A percentile compares a stretch with the other conserved stretches of the same genome.
Evolutionary conservation across 441 rosid species (phyloP).

Genomic region (Erodium chrysanthum): DNA sequence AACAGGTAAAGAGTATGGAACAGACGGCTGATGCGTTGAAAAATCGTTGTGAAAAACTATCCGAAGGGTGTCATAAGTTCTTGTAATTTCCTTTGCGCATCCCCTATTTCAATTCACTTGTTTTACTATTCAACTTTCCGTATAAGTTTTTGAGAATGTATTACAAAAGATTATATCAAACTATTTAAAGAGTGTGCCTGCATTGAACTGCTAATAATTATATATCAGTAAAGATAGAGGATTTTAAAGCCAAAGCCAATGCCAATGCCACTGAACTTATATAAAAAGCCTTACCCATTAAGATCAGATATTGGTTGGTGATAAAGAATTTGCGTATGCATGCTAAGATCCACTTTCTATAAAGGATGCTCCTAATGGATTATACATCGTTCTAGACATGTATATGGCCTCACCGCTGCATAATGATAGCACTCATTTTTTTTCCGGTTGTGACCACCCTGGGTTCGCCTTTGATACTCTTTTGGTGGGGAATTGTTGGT

Average conservation of each 20-base stretch:
- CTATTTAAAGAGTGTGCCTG: background rate
- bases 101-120: background rate
- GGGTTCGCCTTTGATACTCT: too few species aligned
- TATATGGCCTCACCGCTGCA: too few species aligned
- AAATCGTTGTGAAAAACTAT: conserved; percentile 63
- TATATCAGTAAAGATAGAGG: background rate
- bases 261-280: too few species aligned
- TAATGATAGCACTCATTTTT: too few species aligned
- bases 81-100: conserved; percentile 29
- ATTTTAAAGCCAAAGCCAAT: background rate
- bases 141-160: background rate
- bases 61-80: conserved; percentile 52
- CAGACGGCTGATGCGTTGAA: conserved; percentile 55
- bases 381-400: too few species aligned
- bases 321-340: too few species aligned
- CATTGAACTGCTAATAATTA: background rate
- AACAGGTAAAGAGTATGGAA: conserved; percentile 51
- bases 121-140: background rate
- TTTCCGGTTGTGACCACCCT: too few species aligned
- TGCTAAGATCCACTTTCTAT: too few species aligned
- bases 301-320: too few species aligned
- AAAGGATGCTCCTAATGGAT: too few species aligned
- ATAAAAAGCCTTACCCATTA: too few species aligned
- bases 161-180: background rate
- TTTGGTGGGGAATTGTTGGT: too few species aligned